Percentiles rank a stretch among this genome's conserved stretches.
These are phyloP conservation scores for Akanthomyces dipterigenus DNA, from an alignment of 2,329 filamentous ascomycete genomes.

Conservation along the genomic window DNA sequence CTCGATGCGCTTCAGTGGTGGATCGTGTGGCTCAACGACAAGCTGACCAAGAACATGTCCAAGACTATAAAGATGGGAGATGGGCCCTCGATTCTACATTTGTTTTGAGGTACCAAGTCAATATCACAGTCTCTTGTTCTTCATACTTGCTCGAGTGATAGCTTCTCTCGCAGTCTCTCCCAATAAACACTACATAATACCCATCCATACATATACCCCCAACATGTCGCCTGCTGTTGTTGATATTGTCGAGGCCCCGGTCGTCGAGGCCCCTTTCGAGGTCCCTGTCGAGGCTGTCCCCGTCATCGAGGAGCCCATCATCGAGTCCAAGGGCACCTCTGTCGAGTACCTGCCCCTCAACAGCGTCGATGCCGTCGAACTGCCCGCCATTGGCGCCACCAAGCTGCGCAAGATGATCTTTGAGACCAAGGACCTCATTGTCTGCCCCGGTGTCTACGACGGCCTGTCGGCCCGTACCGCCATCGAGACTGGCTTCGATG, in stretches of 20 bases:
- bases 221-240: constrained; percentile 8
- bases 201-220: neutral
- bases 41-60: neutral
- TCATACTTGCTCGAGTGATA: neutral
- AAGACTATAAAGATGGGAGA: constrained; percentile 7
- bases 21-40: neutral
- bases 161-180: neutral
- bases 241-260: constrained; percentile 7
- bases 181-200: neutral
- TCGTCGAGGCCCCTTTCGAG: neutral
- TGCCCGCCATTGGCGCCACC: constrained; percentile 22
- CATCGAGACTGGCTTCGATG: constrained; percentile 53
- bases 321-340: constrained; percentile 10
- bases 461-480: constrained; percentile 60
- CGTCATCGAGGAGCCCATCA: neutral
- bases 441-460: constrained; percentile 63
- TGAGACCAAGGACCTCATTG: constrained; percentile 38
- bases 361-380: constrained; percentile 11
- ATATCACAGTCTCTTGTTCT: neutral
- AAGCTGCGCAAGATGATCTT: constrained; percentile 35
- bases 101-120: neutral
- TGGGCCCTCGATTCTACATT: neutral
- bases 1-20: neutral
- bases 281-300: neutral
- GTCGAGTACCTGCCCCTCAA: constrained; percentile 13